Base-by-base conservation (phyloP, 768 basidiomycete genomes). In the Termitomyces sp. region DNA sequence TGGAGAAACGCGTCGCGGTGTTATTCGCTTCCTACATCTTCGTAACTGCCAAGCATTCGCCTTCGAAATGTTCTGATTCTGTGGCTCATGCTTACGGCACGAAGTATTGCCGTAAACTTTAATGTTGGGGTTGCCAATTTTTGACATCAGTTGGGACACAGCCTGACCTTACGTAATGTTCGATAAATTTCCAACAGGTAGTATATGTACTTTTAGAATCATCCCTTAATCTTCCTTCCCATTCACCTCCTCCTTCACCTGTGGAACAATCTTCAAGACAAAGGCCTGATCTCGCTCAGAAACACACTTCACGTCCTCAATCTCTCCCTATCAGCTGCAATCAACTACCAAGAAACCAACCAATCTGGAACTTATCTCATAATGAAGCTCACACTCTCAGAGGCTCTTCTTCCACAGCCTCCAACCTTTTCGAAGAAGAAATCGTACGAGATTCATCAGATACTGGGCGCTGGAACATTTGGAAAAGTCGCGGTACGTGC, bases 391-490 rank as follows among this genome's bases (percentile, higher is more conserved):
- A 73, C 71, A 5, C 68, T 74, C 63, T 79, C 82, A 58, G 84
- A 87, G 57, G 78, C 81, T 10, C 69, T 96, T 21, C 77, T 95
- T 4, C 85, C 87, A 0, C 93, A 96, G 65, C 95, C 95, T 0
- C 79, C 90, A 0, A 92, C 90, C 55, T 95, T 91, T 68, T 72
- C 69, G 61, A 95, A 95, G 81, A 97, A 96, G 79, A 91, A 89
- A 70, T 67, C 77, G 23, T 92, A 93, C 63, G 86, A 87, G 58
- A 73, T 89, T 1, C 84, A 89, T 57, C 80, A 87, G 29, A 77
- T 85, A 4, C 76, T 95, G 4, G 95, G 95, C 5, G 79, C 80
- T 14, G 95, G 95, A 3, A 86, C 92, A 0, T 97, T 96, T 72
- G 95, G 95, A 25, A 92, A 92, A 68, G 96, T 98, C 47, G 79